Conservation (phyloP, 805 yeast species). For the Hanseniaspora pseudoguilliermondii region DNA sequence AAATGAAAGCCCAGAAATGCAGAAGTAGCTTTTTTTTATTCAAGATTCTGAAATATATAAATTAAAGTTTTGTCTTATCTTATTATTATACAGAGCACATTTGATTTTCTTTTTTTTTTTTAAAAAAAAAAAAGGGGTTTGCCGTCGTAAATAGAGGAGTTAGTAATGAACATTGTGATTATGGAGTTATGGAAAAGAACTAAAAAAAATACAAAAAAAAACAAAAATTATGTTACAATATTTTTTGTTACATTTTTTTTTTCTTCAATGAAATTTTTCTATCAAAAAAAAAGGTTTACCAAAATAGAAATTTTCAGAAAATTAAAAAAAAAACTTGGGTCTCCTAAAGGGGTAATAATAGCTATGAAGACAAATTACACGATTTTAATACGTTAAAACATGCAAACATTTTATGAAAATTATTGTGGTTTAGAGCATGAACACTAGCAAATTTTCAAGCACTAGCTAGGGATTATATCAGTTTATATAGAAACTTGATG, state of each 20-base stretch:
- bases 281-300: neutral
- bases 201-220: too few relatives aligned
- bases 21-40: neutral
- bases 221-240: neutral
- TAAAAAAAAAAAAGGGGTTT: neutral
- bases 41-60: neutral
- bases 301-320: too few relatives aligned
- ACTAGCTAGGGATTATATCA: too few relatives aligned
- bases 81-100: neutral
- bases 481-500: too few relatives aligned
- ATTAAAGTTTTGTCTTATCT: neutral
- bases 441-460: too few relatives aligned
- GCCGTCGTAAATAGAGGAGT: too few relatives aligned
- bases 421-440: too few relatives aligned
- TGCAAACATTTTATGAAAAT: too few relatives aligned
- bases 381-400: too few relatives aligned
- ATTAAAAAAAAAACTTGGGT: neutral
- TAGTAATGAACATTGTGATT: too few relatives aligned
- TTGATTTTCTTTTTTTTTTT: neutral
- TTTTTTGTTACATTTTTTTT: neutral
- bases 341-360: neutral
- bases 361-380: too few relatives aligned
- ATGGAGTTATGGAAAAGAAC: too few relatives aligned
- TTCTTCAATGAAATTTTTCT: neutral
- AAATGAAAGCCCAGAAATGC: neutral